These are phyloP conservation scores for Lactarius deliciosus DNA, from an alignment of 768 basidiomycete species.

Conservation along the genomic window DNA sequence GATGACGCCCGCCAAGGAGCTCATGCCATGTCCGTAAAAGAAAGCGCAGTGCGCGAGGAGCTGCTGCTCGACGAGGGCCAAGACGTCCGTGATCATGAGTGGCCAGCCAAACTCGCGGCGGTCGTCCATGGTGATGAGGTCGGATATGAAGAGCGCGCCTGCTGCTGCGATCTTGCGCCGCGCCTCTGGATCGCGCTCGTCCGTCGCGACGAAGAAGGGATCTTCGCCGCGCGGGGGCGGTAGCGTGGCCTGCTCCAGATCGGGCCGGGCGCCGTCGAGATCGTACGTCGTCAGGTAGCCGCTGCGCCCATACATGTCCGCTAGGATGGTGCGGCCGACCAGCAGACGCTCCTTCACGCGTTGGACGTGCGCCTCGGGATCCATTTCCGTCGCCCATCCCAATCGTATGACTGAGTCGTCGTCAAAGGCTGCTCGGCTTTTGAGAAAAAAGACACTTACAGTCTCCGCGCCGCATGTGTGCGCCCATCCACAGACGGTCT, in stretches of 20 bases:
- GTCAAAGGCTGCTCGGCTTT: background rate
- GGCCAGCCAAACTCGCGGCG: slow-evolving; percentile 42
- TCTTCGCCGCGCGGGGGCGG: slow-evolving; percentile 17
- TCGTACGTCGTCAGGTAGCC: slow-evolving; percentile 15
- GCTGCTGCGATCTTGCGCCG: slow-evolving; percentile 37
- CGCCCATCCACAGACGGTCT: slow-evolving; percentile 44
- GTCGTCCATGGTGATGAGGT: slow-evolving; percentile 46
- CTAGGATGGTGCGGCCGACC: slow-evolving; percentile 35
- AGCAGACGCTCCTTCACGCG: slow-evolving; percentile 36
- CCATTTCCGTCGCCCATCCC: slow-evolving; percentile 40
- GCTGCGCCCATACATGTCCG: background rate
- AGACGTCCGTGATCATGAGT: slow-evolving; percentile 44
- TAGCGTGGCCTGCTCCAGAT: slow-evolving; percentile 17
- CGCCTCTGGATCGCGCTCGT: slow-evolving; percentile 41
- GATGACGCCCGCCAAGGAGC: slow-evolving; percentile 43
- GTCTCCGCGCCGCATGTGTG: slow-evolving; percentile 47
- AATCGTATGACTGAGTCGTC: slow-evolving; percentile 34
- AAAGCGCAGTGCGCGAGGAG: slow-evolving; percentile 37
- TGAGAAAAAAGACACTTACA: slow-evolving; percentile 34
- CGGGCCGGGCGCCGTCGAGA: slow-evolving; percentile 12
- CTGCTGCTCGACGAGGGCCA: slow-evolving; percentile 45
- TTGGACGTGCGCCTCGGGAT: slow-evolving; percentile 39
- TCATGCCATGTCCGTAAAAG: slow-evolving; percentile 42
- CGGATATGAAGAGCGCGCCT: slow-evolving; percentile 43
- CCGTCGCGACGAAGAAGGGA: slow-evolving; percentile 40